Evolutionary conservation across 2,329 filamentous ascomycete genomes (phyloP), one percentile per base, ranked within the genome.

Genomic region (Ophiocordyceps polyrhachis-furcata): DNA sequence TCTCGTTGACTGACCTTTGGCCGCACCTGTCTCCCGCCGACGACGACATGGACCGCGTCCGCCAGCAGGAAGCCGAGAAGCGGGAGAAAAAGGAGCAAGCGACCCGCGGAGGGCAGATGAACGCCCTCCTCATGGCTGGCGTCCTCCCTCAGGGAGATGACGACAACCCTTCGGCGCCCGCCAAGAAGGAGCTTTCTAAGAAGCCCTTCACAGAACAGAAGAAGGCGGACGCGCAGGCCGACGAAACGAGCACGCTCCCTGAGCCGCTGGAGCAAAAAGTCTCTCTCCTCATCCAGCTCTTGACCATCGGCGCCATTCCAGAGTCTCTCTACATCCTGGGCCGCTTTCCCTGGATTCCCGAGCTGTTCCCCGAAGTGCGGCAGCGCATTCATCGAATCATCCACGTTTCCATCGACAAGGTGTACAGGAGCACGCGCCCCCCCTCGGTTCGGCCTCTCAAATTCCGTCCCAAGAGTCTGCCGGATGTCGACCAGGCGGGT

Each of bases 271-370:
- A 96, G 52, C 89, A 96, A 56, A 98, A 98, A 62, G 78, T 89
- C 0, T 69, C 80, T 41, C 69, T 98, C 1, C 70, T 98, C 20
- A 85, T 82, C 50, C 87, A 87, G 52, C 70, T 98, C 15, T 72
- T 98, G 2, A 83, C 83, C 5, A 91, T 95, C 47, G 91, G 93
- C 38, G 89, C 91, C 25, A 70, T 98, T 31, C 91, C 91, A 0
- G 91, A 98, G 62, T 80, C 91, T 1, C 69, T 98, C 1, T 96
- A 89, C 59, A 84, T 98, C 45, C 73, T 95, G 8, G 89, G 89
- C 31, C 81, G 83, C 45, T 94, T 94, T 54, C 85, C 87, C 14
- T 98, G 91, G 88, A 73, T 98, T 42, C 74, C 86, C 12, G 87
- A 95, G 47, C 76, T 80, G 4, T 89, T 84, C 51, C 79, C 84